Evolutionary conservation across 345 rosid species (phyloP), one percentile per base, ranked within the genome.

Genomic region (Hevea brasiliensis): DNA sequence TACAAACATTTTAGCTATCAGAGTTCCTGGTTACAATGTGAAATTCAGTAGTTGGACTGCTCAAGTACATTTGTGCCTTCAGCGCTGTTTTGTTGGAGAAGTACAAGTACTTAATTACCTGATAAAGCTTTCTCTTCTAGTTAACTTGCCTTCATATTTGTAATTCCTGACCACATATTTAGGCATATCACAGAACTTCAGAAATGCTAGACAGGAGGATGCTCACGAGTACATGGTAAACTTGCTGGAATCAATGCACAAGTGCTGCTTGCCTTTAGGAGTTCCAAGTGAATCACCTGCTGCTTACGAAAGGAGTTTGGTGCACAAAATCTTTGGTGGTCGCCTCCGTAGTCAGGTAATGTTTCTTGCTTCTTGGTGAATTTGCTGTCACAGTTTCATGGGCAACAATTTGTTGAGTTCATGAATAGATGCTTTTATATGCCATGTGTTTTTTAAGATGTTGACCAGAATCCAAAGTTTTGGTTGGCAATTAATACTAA

Each of bases 221-320:
- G 99, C 99, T 6, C 99, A 95, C 47, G 99, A 95, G 40, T 92
- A 91, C 84, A 92, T 95, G 99, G 91, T 95, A 74, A 92, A 85
- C 83, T 78, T 95, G 79, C 86, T 95, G 62, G 99, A 95, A 75
- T 95, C 96, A 48, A 95, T 95, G 99, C 98, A 95, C 76, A 95
- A 91, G 76, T 92, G 98, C 72, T 89, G 92, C 90, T 81, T 95
- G 59, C 98, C 99, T 37, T 92, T 92, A 42, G 98, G 99, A 74
- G 94, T 95, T 66, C 90, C 90, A 12, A 92, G 90, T 23, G 92
- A 92, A 81, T 95, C 99, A 11, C 85, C 96, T 57, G 77, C 89
- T 77, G 99, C 99, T 74, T 91, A 91, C 78, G 94, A 89, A 77
- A 91, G 77, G 81, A 95, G 99, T 85, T 84, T 91, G 87, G 98